Evolutionary conservation across 768 basidiomycete species (phyloP), one percentile per base, ranked within the genome.

Genomic region (Tricholoma hemisulphureum): DNA sequence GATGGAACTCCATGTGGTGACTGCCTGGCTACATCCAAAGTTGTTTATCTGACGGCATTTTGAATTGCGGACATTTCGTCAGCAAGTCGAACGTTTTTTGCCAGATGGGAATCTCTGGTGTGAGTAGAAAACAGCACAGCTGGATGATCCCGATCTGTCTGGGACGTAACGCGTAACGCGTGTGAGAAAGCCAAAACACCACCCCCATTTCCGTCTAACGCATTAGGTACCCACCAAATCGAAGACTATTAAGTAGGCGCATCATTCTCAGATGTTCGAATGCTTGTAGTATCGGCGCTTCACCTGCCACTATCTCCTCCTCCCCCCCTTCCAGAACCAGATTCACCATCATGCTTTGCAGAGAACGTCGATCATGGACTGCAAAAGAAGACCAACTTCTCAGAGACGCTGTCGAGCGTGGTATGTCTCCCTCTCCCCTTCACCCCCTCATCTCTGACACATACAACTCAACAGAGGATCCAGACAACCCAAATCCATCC

Each of bases 311-410:
- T 58, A 58, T 60, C 61, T 63, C 61, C 63, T 60, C 58, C 55
- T 53, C 58, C 58, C 54, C 46, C 53, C 58, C 57, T 58, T 57
- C 52, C 53, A 55, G 57, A 16, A 58, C 63, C 60, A 16, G 63
- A 67, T n/a, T n/a, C n/a, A n/a, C n/a, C n/a, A 64, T 34, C 37
- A 74, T 74, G 67, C 70, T 74, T 55, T 78, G 75, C 69, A 69
- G 79, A 71, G 80, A 81, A 70, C 74, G 80, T 59, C 70, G 80
- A 65, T 80, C 80, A 10, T 82, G 80, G 80, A 80, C 80, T 34
- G 71, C 75, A 20, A 77, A 77, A 58, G 81, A 82, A 68, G 81
- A 82, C 63, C 78, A 81, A 55, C 76, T 82, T 53, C 76, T 83
- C 29, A 77, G 80, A 24, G 73, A 78, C 23, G 82, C 81, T 26